Percentiles rank a stretch among this genome's conserved stretches.
Evolutionary conservation across 495 filamentous ascomycete species (phyloP).

Genomic region (Lophiotrema nucula): DNA sequence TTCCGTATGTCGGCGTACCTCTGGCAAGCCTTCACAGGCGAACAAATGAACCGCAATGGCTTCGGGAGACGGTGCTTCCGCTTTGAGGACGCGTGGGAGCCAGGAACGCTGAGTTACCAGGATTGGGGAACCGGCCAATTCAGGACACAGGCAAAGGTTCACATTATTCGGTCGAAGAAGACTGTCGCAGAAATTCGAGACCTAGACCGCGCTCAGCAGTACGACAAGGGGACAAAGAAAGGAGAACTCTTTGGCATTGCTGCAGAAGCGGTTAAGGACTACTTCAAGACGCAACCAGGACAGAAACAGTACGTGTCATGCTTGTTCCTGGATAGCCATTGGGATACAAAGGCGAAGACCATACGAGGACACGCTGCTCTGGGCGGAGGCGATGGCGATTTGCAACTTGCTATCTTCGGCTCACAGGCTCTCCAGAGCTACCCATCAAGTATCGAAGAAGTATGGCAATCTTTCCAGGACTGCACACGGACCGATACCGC

Average conservation of each 20-base stretch:
- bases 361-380: constrained; percentile 81
- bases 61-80: constrained; percentile 81
- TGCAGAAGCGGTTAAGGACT: constrained; percentile 66
- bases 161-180: constrained; percentile 77
- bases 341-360: constrained; percentile 67
- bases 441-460: constrained; percentile 78
- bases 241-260: constrained; percentile 74
- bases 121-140: constrained; percentile 67
- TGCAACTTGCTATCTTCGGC: constrained; percentile 85
- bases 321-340: constrained; percentile 80
- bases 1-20: constrained; percentile 89
- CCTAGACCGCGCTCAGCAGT: constrained; percentile 77
- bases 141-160: constrained; percentile 86
- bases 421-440: constrained; percentile 88
- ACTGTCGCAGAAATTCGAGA: constrained; percentile 80
- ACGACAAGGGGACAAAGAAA: constrained; percentile 61
- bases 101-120: constrained; percentile 68
- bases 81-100: constrained; percentile 91
- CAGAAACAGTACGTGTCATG: constrained; percentile 86
- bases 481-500: constrained; percentile 83
- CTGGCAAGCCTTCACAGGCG: constrained; percentile 93
- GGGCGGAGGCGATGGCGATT: constrained; percentile 62
- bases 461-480: constrained; percentile 81
- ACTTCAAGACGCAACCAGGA: constrained; percentile 70
- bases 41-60: constrained; percentile 88